Base-by-base conservation (phyloP, 768 basidiomycete species). In the Suillus subalutaceus region DNA sequence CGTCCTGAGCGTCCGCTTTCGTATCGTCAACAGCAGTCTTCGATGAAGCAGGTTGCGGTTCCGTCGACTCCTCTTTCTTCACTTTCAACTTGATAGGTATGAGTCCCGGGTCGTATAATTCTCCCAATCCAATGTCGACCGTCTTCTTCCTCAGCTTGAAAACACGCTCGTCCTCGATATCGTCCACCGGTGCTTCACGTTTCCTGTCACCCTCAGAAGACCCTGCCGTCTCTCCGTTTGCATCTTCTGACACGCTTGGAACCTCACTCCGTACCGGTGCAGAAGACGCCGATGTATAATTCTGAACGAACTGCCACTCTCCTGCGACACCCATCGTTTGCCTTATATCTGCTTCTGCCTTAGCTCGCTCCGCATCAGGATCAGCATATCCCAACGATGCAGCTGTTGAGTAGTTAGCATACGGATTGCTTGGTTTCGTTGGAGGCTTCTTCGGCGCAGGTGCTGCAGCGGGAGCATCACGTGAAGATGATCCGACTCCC, bases 371-470 rank as follows among this genome's bases (percentile, higher is more conserved):
- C 9, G 82, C 88, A 67, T 94, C 92, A 2, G 90, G 90, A 72
- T 97, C 96, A 12, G 72, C 81, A 71, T 86, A 90, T 1, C 96
- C 96, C 1, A 99, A 83, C 1, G 90, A 92, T 58, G 86, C 90
- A 0, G 97, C 90, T 0, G 94, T 95, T 13, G 93, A 88, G 77
- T 99, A 99, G 75, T 97, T 91, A 1, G 90, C 84, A 67, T 86
- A 89, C n/a, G 85, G 86, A 71, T 90, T 87, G 1, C 87, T 81
- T 13, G 88, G 83, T 73, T 86, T 89, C 6, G 74, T 72, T 12
- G 82, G 80, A 74, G 79, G 89, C 62, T 71, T 78, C 64, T 72
- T 79, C n/a, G 72, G 74, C 32, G 71, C 74, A 26, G 65, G 75
- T 69, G 53, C 74, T 62, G 72, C 81, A 50, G 73, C 75, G 23